Percentiles rank a stretch among this genome's conserved stretches.
Evolutionary conservation across 1,139 yeast species (phyloP).

Genomic region (Lodderomyces beijingensis): DNA sequence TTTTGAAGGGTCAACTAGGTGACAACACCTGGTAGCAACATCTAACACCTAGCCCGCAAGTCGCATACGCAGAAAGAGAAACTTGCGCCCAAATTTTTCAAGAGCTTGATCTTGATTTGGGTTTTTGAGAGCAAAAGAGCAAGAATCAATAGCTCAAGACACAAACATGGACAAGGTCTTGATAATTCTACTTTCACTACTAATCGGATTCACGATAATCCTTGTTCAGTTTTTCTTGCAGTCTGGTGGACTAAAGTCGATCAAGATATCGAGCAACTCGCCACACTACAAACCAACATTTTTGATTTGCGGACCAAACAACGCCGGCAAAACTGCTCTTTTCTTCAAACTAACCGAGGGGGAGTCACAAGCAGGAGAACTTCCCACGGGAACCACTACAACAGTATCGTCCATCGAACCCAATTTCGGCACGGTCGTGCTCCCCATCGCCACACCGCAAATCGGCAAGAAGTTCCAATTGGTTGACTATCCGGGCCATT

Average conservation of each 20-base stretch:
- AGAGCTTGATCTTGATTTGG: too few relatives aligned
- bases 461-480: conserved; percentile 41
- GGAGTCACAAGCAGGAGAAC: conserved; percentile 6
- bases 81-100: too few relatives aligned
- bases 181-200: conserved; percentile 18
- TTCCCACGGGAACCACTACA: conserved; percentile 14
- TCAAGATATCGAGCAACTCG: conserved; percentile 15
- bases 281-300: conserved; percentile 45
- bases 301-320: conserved; percentile 67
- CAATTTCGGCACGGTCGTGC: conserved; percentile 23
- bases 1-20: too few relatives aligned
- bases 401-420: conserved; percentile 46
- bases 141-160: too few relatives aligned
- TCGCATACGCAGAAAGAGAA: not conserved
- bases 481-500: conserved; percentile 84
- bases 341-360: conserved; percentile 31
- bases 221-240: conserved; percentile 22
- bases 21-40: too few relatives aligned
- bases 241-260: conserved; percentile 18
- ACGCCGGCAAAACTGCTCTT: conserved; percentile 73
- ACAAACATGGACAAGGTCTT: conserved; percentile 30
- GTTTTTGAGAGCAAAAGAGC: too few relatives aligned
- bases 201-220: conserved; percentile 22
- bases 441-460: conserved; percentile 33
- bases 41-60: too few relatives aligned